Base-by-base conservation (phyloP, 345 rosid genomes). In the Eucalyptus marginata region DNA sequence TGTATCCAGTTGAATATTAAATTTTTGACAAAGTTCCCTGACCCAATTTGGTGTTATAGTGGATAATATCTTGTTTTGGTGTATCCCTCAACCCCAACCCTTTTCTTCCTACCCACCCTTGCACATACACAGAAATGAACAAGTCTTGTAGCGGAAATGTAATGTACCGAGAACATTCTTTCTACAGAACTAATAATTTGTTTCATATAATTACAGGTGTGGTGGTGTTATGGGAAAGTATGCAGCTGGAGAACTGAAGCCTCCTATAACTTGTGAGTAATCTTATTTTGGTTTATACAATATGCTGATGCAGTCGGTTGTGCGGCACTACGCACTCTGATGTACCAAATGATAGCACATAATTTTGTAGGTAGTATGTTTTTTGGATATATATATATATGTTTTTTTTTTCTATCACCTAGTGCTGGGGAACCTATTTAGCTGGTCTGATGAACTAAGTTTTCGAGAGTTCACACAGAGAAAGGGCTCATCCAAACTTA, bases 221-320 rank as follows among this genome's bases (percentile, higher is more conserved):
- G 96, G 99, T 92, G 99, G 99, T 86, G 99, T 97, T 14, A 96
- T 96, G 99, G 99, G 99, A 50, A 96, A 94, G 93, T 97, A 97
- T 92, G 97, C 99, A 66, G 98, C 96, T 62, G 98, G 99, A 90
- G 99, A 97, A 91, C 99, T 97, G 90, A 97, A 95, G 96, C 99
- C 99, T 20, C 99, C 99, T 86, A 91, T 94, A 66, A 93, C 95
- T 86, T 95, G 99, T 96, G 52, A 92, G 98, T 93, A 88, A n/a
- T 86, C 43, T 83, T 49, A n/a, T 49, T 89, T 76, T 76, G 47
- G 83, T 36, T 76, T 36, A 20, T 36, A 76, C 27, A 20, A 76
- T 36, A 44, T 76, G 20, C 83, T 36, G 83, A 10, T 36, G 14
- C 43, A 66, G 36, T 64, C 3, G 3, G 36, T 64, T 64, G 76